A percentile compares a stretch with the other conserved stretches of the same genome.
Evolutionary conservation across 495 filamentous ascomycete genomes (phyloP).

Genomic region (Bryoglossum gracile): DNA sequence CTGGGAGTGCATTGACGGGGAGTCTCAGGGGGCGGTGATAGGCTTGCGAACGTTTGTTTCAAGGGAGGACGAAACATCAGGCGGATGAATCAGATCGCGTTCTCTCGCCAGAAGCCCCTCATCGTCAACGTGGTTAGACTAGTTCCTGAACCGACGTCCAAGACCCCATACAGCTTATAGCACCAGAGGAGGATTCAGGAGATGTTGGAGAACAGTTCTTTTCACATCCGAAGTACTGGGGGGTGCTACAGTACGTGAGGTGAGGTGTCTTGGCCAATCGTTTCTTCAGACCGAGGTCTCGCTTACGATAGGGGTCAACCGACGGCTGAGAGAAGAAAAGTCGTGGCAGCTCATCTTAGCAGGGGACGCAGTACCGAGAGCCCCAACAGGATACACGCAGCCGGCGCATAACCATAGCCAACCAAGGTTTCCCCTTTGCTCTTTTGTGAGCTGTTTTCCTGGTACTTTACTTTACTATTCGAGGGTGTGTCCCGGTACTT

Average conservation of each 20-base stretch:
- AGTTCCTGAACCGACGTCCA: too few relatives aligned
- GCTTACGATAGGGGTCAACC: conserved; percentile 2
- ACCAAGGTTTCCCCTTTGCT: too few relatives aligned
- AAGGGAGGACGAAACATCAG: conserved; percentile 14
- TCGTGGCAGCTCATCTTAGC: too few relatives aligned
- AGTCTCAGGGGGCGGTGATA: conserved; percentile 16
- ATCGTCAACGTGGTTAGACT: too few relatives aligned
- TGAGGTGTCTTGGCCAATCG: neutral
- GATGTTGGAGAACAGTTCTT: neutral
- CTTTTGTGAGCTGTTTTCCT: too few relatives aligned
- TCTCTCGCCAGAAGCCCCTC: conserved; percentile 17
- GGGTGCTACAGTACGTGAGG: neutral
- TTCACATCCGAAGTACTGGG: neutral
- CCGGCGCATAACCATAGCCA: conserved; percentile 5
- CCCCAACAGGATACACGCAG: neutral
- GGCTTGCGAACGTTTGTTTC: conserved; percentile 22
- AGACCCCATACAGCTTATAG: too few relatives aligned
- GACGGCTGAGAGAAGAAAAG: too few relatives aligned
- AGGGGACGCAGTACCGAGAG: conserved; percentile 1
- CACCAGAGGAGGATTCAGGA: too few relatives aligned
- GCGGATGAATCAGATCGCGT: neutral
- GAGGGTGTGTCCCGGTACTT: conserved; percentile 4
- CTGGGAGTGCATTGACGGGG: conserved; percentile 12
- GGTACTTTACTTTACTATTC: too few relatives aligned
- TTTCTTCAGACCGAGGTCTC: neutral